These are phyloP conservation scores for Fomitopsis schrenkii DNA, from an alignment of 1,284 basidiomycete genomes.

Conservation along the genomic window DNA sequence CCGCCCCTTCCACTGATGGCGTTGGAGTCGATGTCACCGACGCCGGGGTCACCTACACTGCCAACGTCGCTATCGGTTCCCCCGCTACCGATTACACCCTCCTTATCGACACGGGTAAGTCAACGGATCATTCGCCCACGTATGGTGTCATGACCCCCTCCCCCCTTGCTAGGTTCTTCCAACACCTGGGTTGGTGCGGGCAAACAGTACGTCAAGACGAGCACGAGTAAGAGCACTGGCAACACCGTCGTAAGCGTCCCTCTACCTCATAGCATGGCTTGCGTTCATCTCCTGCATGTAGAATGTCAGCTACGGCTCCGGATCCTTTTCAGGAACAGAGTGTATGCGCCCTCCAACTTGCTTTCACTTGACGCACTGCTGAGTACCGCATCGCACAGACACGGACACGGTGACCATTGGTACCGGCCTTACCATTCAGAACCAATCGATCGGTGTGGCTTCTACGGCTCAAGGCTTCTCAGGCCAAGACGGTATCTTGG, in stretches of 20 bases:
- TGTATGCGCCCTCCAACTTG: conserved; percentile 27
- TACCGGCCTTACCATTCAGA: conserved; percentile 36
- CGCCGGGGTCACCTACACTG: conserved; percentile 50
- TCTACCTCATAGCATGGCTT: neutral
- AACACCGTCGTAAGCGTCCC: conserved; percentile 31
- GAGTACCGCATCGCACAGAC: conserved; percentile 24
- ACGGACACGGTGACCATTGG: conserved; percentile 44
- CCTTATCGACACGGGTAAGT: conserved; percentile 50
- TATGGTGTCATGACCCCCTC: neutral
- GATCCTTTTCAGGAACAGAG: conserved; percentile 46
- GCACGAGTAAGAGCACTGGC: conserved; percentile 39
- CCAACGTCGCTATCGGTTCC: conserved; percentile 51
- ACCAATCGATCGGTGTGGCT: conserved; percentile 53
- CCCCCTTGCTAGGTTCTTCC: conserved; percentile 26
- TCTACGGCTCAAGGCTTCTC: conserved; percentile 35
- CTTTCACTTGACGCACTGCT: neutral
- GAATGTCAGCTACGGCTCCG: conserved; percentile 47
- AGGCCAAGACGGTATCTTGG: conserved; percentile 51
- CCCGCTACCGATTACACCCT: conserved; percentile 56
- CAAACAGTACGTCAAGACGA: conserved; percentile 37
- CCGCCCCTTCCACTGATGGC: conserved; percentile 8
- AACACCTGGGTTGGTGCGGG: conserved; percentile 53
- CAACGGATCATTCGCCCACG: neutral
- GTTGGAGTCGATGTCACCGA: conserved; percentile 50
- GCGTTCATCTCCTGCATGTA: conserved; percentile 10